A percentile compares a stretch with the other conserved stretches of the same genome.
These are phyloP conservation scores for Austropuccinia psidii DNA, from an alignment of 1,284 basidiomycete genomes.

Conservation along the genomic window DNA sequence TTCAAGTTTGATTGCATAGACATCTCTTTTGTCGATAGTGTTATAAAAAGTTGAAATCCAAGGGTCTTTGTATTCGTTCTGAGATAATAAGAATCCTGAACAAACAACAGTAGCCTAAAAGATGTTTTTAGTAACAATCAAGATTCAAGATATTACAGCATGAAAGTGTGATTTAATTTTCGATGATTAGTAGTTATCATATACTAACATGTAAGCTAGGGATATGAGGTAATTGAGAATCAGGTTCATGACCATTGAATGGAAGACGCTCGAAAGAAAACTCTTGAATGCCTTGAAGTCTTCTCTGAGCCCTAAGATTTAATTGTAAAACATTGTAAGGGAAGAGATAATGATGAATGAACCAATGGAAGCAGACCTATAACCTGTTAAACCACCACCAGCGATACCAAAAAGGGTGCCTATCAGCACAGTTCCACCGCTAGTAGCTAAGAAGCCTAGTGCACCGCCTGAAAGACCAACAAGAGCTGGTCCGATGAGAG, in stretches of 20 bases:
- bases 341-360: neutral
- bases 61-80: constrained; percentile 32
- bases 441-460: constrained; percentile 49
- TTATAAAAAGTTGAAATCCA: constrained; percentile 22
- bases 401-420: constrained; percentile 54
- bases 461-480: constrained; percentile 49
- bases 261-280: constrained; percentile 51
- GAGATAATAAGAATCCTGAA: constrained; percentile 24
- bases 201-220: constrained; percentile 36
- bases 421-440: constrained; percentile 47
- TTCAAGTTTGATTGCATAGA: constrained; percentile 32
- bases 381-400: constrained; percentile 46
- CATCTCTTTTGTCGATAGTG: constrained; percentile 19
- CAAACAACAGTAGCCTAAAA: constrained; percentile 28
- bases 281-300: constrained; percentile 53
- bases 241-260: constrained; percentile 46
- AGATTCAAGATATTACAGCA: neutral
- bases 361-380: neutral
- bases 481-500: constrained; percentile 51
- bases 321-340: neutral
- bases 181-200: neutral
- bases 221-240: constrained; percentile 15
- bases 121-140: neutral
- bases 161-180: neutral
- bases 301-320: constrained; percentile 49